Percentiles rank a stretch among this genome's conserved stretches.
phyloP scores from a whole-genome alignment of 805 yeast genomes.

The Clavispora asparagi region DNA sequence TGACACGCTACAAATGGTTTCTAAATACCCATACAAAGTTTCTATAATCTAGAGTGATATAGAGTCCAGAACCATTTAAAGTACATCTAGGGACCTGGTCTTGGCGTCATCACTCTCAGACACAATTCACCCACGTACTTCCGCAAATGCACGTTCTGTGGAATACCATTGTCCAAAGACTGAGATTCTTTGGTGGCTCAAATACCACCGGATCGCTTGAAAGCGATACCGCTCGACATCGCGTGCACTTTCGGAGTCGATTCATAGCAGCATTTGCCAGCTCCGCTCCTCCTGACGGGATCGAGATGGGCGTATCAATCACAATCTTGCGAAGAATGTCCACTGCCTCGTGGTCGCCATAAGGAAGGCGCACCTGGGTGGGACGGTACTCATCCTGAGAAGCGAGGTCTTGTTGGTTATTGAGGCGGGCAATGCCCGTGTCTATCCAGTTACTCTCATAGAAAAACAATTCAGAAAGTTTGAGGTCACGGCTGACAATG shows the following conservation, averaged over 20 bases:
- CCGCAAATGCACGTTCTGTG: constrained; percentile 78
- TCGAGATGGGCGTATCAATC: constrained; percentile 15
- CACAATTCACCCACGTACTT: constrained; percentile 58
- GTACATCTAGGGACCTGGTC: too few species aligned
- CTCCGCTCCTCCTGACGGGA: not conserved
- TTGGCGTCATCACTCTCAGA: not conserved
- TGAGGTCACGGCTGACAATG: constrained; percentile 39
- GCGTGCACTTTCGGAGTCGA: constrained; percentile 32
- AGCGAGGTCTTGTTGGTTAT: not conserved
- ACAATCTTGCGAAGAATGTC: constrained; percentile 36
- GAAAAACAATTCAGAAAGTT: constrained; percentile 52
- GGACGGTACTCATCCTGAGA: not conserved
- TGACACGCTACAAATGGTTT: too few species aligned
- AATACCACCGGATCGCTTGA: constrained; percentile 36
- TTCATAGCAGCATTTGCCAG: constrained; percentile 8
- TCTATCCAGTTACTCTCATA: constrained; percentile 66
- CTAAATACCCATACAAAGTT: too few species aligned
- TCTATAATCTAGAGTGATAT: too few species aligned
- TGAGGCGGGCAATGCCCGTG: constrained; percentile 20
- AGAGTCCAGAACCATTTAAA: too few species aligned
- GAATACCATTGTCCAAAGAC: constrained; percentile 57
- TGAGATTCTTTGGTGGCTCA: constrained; percentile 25
- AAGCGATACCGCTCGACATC: constrained; percentile 40
- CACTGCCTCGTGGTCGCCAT: constrained; percentile 20
- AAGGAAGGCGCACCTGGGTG: constrained; percentile 14